These are phyloP conservation scores for Cicer pinnatifidum DNA, from an alignment of 306 rosid genomes.

Conservation along the genomic window DNA sequence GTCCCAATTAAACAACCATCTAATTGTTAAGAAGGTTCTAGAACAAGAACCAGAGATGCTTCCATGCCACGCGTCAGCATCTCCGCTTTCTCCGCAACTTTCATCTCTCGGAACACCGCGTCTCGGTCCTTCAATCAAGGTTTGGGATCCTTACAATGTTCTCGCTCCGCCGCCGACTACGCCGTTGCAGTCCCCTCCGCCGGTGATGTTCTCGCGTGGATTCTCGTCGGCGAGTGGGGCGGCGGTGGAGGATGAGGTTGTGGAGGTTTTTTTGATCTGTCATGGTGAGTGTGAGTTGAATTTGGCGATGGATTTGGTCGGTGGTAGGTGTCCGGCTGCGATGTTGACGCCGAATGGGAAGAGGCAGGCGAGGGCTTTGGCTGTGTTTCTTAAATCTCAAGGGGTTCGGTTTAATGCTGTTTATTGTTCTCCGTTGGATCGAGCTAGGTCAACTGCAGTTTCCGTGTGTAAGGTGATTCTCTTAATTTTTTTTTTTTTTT, in stretches of 20 bases:
- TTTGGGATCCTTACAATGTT: conserved; percentile 98
- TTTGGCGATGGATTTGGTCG: conserved; percentile 74
- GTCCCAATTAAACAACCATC: conserved; percentile 49
- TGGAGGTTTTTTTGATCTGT: conserved; percentile 80
- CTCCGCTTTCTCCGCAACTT: conserved; percentile 96
- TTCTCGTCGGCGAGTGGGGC: conserved; percentile 57
- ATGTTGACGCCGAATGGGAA: conserved; percentile 70
- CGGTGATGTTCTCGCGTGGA: conserved; percentile 58
- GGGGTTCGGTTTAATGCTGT: conserved; percentile 78
- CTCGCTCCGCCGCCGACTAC: conserved; percentile 74
- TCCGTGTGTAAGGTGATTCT: conserved; percentile 72
- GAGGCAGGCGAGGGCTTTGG: conserved; percentile 92
- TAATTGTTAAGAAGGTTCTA: conserved; percentile 71
- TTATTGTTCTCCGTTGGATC: conserved; percentile 81
- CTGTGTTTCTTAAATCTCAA: conserved; percentile 87
- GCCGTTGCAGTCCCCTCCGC: conserved; percentile 57
- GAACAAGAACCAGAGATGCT: conserved; percentile 98
- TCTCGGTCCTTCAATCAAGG: conserved; percentile 85
- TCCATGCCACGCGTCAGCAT: conserved; percentile 86
- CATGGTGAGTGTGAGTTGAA: conserved; percentile 92
- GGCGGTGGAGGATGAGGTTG: conserved; percentile 61
- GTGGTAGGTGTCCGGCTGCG: conserved; percentile 76
- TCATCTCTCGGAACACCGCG: conserved; percentile 93
- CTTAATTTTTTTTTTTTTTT: neutral
- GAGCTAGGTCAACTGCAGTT: conserved; percentile 78